Percentiles rank a stretch among this genome's conserved stretches.
Conservation (phyloP, 371 early-diverging fungal genomes). For the Syncephalis fuscata region DNA sequence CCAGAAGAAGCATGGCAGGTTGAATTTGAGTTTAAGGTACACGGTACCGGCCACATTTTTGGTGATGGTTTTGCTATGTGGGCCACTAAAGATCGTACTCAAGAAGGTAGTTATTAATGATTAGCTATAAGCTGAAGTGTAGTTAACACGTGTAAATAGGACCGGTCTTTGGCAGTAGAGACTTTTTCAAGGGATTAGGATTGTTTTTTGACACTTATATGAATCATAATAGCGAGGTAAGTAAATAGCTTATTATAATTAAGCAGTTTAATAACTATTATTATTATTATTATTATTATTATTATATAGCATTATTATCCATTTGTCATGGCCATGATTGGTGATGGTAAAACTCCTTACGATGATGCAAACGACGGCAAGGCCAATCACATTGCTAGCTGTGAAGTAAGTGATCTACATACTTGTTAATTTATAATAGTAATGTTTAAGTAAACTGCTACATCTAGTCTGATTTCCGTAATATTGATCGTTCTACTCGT, state of each 20-base stretch:
- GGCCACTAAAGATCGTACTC: constrained; percentile 43
- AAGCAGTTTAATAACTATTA: too few species aligned
- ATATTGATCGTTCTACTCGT: constrained; percentile 36
- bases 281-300: too few species aligned
- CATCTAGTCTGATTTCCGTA: constrained; percentile 59
- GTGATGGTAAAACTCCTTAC: constrained; percentile 73
- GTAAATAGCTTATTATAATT: constrained; percentile 6
- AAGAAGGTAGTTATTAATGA: constrained; percentile 10
- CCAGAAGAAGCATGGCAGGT: constrained; percentile 61
- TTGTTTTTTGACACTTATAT: constrained; percentile 93
- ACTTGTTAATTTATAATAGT: neutral
- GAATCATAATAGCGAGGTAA: constrained; percentile 64
- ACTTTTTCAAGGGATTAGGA: constrained; percentile 82
- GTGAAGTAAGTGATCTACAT: constrained; percentile 25
- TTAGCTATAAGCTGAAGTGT: neutral
- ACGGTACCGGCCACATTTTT: constrained; percentile 15
- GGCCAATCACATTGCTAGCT: constrained; percentile 39
- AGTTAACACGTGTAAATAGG: constrained; percentile 16
- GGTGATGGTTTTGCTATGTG: constrained; percentile 96
- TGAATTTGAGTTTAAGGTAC: constrained; percentile 85
- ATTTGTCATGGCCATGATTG: constrained; percentile 81
- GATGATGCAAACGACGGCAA: constrained; percentile 72
- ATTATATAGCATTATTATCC: constrained; percentile 66
- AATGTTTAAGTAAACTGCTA: too few species aligned
- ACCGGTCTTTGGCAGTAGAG: constrained; percentile 81